Evolutionary conservation across 352 stramenopile species (phyloP).

Genomic region (Pythium coloratum): DNA sequence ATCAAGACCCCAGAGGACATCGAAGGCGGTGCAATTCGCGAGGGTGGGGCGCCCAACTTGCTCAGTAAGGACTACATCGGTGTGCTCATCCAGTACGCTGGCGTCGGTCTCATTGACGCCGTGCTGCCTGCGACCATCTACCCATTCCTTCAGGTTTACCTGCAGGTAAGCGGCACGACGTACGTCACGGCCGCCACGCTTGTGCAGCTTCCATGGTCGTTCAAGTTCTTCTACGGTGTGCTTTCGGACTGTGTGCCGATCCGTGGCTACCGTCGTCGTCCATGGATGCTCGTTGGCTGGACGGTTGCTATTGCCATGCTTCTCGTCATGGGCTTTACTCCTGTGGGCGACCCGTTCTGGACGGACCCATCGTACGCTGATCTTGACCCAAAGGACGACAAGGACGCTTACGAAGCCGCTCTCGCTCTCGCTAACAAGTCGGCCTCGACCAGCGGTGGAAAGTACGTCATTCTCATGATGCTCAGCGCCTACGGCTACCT

Average conservation of each 20-base stretch:
- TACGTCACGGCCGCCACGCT: slow-evolving; percentile 18
- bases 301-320: slow-evolving; percentile 10
- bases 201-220: slow-evolving; percentile 24
- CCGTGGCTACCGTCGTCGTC: slow-evolving; percentile 69
- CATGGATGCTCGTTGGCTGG: slow-evolving; percentile 80
- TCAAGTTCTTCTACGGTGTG: slow-evolving; percentile 18
- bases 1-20: slow-evolving; percentile 25
- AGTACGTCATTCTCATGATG: slow-evolving; percentile 46
- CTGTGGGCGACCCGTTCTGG: slow-evolving; percentile 25
- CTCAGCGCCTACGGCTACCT: slow-evolving; percentile 52
- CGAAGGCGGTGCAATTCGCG: slow-evolving; percentile 25
- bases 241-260: too few relatives aligned
- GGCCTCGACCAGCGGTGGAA: slow-evolving; percentile 23
- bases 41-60: slow-evolving; percentile 28
- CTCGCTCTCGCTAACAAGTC: slow-evolving; percentile 18
- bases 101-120: slow-evolving; percentile 33
- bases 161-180: slow-evolving; percentile 22
- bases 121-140: slow-evolving; percentile 34
- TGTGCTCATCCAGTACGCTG: slow-evolving; percentile 33
- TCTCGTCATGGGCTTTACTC: slow-evolving; percentile 26
- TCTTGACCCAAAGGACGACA: background rate
- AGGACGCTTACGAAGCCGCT: background rate
- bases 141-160: slow-evolving; percentile 34
- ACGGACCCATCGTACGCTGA: slow-evolving; percentile 12
- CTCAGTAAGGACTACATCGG: slow-evolving; percentile 29